Base-by-base conservation (phyloP, 164 flowering plant genomes). In the Taxillus chinensis region DNA sequence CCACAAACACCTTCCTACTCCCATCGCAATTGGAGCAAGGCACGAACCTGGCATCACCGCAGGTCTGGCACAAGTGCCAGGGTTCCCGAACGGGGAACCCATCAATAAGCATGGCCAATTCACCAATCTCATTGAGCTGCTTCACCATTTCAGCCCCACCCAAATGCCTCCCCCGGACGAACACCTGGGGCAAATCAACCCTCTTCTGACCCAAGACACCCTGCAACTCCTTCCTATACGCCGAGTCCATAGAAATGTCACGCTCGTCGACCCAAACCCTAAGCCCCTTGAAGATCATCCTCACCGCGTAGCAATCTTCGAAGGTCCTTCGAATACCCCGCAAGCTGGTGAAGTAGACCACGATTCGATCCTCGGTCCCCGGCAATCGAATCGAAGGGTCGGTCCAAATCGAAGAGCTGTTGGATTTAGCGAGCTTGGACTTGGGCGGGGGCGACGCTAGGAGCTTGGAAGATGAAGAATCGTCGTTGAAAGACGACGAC, bases 281-380 rank as follows among this genome's bases (percentile, higher is more conserved):
- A 42, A 58, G 41, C 8, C 61, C 61, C 46, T 45, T 58, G 11
- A 58, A 58, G 3, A 58, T 58, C 61, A 40, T 58, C 61, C 61
- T 27, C 39, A 58, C 61, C 10, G 43, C 17, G 10, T 58, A 13
- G 16, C 61, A 58, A 16, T 58, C 61, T 45, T 39, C 61, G 11
- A 13, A 58, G 5, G 61, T 58, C 46, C 61, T 58, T 37, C 61
- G 61, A 42, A 58, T 13, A 3, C 61, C 61, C 9, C 46, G 45
- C 14, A 58, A 16, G 13, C 61, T 40, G 11, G 61, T 58, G 45
- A 58, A 58, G 14, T 58, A 58, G 3, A 58, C 16, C 45, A 62
- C 61, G 51, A 61, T 53, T 13, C 65, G 61, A 41, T 77, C 80
- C 62, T 74, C 80, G 3, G 75, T 59, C 4, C 78, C 78, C 0